Evolutionary conservation across 1,284 basidiomycete genomes (phyloP).

Genomic region (Athelia sp.): DNA sequence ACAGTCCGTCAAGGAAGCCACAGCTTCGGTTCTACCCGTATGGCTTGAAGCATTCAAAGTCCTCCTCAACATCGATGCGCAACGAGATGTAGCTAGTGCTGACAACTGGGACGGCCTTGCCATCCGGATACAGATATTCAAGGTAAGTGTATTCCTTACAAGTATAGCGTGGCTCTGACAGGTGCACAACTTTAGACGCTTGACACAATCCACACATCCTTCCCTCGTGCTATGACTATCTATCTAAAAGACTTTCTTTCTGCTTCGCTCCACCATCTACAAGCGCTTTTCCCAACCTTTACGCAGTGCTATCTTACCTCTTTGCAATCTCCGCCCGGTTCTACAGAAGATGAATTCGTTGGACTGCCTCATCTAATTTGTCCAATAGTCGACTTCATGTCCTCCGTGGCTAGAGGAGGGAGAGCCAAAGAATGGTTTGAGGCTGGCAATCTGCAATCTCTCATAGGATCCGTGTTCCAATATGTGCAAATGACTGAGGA

Average conservation of each 20-base stretch:
- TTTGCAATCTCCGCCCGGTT: conserved; percentile 47
- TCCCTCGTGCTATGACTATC: conserved; percentile 62
- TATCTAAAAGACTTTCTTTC: conserved; percentile 60
- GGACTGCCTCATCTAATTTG: conserved; percentile 74
- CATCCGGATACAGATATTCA: conserved; percentile 76
- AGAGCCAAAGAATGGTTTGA: conserved; percentile 61
- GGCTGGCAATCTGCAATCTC: conserved; percentile 43
- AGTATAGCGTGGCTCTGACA: background rate
- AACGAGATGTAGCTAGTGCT: conserved; percentile 50
- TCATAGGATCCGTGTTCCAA: conserved; percentile 61
- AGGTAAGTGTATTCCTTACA: conserved; percentile 38
- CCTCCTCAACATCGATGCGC: conserved; percentile 64
- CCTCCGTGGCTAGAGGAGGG: conserved; percentile 56
- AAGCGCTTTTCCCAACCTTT: conserved; percentile 63
- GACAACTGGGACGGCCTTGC: conserved; percentile 75
- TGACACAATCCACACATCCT: conserved; percentile 70
- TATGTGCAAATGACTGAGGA: conserved; percentile 88
- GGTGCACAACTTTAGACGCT: conserved; percentile 47
- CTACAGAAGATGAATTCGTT: conserved; percentile 75
- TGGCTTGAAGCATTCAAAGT: conserved; percentile 88
- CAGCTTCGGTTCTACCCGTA: conserved; percentile 74
- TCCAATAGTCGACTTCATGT: conserved; percentile 79
- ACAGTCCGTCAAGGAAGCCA: conserved; percentile 79
- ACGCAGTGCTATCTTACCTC: conserved; percentile 63
- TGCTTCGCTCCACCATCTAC: conserved; percentile 62